Base-by-base conservation (phyloP, 805 yeast species). In the Yarrowia bubula region DNA sequence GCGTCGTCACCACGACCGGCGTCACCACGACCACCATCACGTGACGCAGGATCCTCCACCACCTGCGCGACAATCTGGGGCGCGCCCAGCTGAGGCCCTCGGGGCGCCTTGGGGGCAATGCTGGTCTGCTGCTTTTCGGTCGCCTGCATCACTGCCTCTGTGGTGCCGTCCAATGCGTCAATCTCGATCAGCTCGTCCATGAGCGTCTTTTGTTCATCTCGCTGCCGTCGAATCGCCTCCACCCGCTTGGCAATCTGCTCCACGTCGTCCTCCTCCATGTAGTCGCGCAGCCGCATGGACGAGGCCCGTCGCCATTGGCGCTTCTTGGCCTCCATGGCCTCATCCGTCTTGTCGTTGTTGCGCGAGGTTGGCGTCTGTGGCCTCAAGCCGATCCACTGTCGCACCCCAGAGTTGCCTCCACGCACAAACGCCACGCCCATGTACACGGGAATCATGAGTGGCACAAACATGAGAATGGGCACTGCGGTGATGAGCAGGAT, bases 311-410 rank as follows among this genome's bases (percentile, higher is more conserved):
- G 61, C 61, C 61, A 55, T 13, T 55, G 61, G 2, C 61, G 61
- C n/a, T 55, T 55, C n/a, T 55, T 55, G 17, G 46, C 61, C 31
- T 55, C 61, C 61, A 55, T 39, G 37, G 75, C 61, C 38, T 39
- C 61, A 17, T 55, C 61, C 13, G 61, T 55, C 37, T 55, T 55
- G 61, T 55, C 61, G 47, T 55, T 55, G 61, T 41, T 55, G 10
- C 61, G 37, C 13, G 61, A 39, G 13, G 61, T 58, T 14, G 64
- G 64, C 3, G 64, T 58, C 18, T 43, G 42, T 43, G 64, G 51
- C 11, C 51, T 14, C 22, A 58, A 22, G 4, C 64, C 64, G 10
- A 43, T 35, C 51, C 64, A 43, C 28, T 58, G 50, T 8, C 64
- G 42, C 33, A 58, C 10, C 8, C 51, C 41, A 10, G 64, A 42